phyloP scores from a whole-genome alignment of 2,329 filamentous ascomycete species.

The Stachybotrys echinatus region DNA sequence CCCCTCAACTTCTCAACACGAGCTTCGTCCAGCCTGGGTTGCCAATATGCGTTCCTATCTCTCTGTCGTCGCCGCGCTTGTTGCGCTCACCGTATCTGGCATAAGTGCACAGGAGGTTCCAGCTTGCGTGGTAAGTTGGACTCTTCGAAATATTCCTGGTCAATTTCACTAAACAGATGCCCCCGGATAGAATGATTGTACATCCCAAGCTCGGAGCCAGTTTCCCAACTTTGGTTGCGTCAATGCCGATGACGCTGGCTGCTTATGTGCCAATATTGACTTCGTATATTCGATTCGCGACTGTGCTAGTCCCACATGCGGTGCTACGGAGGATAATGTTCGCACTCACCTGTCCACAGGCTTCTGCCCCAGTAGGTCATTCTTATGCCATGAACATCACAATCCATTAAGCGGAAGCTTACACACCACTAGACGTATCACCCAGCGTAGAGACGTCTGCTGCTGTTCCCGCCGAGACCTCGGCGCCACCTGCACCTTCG shows the following conservation, averaged over 20 bases:
- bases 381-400: background rate
- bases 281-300: slow-evolving; percentile 33
- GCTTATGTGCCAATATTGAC: slow-evolving; percentile 31
- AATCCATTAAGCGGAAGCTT: background rate
- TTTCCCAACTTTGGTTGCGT: slow-evolving; percentile 17
- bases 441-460: background rate
- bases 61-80: slow-evolving; percentile 20
- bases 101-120: slow-evolving; percentile 17
- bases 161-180: background rate
- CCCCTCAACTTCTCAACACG: background rate
- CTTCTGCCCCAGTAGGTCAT: slow-evolving; percentile 17
- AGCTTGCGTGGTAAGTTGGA: slow-evolving; percentile 24
- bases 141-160: background rate
- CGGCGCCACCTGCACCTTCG: background rate
- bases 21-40: background rate
- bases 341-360: slow-evolving; percentile 9
- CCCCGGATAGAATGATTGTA: slow-evolving; percentile 12
- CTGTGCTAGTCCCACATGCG: slow-evolving; percentile 27
- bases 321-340: slow-evolving; percentile 14
- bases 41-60: slow-evolving; percentile 19
- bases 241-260: slow-evolving; percentile 25
- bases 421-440: background rate
- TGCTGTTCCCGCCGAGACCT: background rate
- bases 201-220: slow-evolving; percentile 10
- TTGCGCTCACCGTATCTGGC: slow-evolving; percentile 16